phyloP scores from a whole-genome alignment of 139 green algal genomes.

The Chlamydomonas urium region DNA sequence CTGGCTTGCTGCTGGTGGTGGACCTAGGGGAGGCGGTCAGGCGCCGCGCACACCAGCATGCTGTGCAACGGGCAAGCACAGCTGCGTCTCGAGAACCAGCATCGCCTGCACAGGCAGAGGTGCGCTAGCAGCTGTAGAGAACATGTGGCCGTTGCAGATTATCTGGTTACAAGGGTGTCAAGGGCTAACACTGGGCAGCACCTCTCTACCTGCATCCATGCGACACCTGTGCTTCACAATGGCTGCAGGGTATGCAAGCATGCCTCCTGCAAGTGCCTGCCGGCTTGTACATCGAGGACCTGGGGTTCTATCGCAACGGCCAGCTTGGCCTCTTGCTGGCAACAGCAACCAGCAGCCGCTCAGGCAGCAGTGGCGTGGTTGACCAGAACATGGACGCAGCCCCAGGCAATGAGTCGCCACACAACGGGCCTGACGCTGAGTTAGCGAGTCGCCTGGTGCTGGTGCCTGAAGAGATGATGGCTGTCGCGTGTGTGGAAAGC shows the following conservation, averaged over 20 bases:
- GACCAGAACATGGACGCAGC: background rate
- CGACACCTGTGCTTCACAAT: background rate
- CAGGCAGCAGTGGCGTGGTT: background rate
- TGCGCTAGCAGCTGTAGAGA: background rate
- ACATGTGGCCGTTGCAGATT: background rate
- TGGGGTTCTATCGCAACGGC: background rate
- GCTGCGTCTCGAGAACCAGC: too few species aligned
- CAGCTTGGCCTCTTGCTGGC: background rate
- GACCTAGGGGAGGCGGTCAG: too few species aligned
- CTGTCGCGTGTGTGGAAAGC: background rate
- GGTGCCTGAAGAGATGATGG: background rate
- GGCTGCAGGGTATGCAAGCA: background rate
- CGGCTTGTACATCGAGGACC: background rate
- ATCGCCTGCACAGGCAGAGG: too few species aligned
- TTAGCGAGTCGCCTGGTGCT: background rate
- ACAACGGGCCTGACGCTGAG: background rate
- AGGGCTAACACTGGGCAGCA: background rate
- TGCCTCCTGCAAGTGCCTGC: background rate
- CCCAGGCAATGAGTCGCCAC: background rate
- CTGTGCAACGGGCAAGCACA: too few species aligned
- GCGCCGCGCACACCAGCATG: too few species aligned
- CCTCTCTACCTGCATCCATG: background rate
- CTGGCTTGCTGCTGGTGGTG: background rate
- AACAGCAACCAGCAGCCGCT: background rate
- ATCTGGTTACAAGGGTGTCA: background rate